Conservation (phyloP, 2,329 filamentous ascomycete species). For the Nothopassalora personata region DNA sequence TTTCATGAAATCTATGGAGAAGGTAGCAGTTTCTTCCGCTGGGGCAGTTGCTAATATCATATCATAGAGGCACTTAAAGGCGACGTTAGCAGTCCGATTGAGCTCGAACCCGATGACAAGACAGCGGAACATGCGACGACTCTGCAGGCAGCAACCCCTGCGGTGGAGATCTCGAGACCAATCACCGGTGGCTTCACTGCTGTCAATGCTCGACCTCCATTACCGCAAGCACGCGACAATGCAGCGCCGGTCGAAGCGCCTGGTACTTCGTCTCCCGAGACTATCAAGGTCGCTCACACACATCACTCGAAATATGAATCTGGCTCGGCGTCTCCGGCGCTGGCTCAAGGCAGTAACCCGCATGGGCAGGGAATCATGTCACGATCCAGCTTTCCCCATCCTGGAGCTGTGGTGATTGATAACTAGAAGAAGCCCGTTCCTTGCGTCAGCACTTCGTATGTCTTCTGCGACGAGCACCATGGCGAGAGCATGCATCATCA, state of each 20-base stretch:
- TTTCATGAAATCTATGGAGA: background rate
- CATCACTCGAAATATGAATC: background rate
- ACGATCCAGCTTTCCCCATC: slow-evolving; percentile 5
- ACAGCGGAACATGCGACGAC: background rate
- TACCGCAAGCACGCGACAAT: background rate
- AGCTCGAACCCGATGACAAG: slow-evolving; percentile 1
- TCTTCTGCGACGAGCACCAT: background rate
- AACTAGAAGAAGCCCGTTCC: background rate
- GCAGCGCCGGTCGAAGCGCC: background rate
- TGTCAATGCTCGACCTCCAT: slow-evolving; percentile 2
- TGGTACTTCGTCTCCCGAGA: slow-evolving; percentile 6
- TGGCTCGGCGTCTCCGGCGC: slow-evolving; percentile 4
- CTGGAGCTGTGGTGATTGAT: slow-evolving; percentile 4
- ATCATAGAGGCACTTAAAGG: background rate
- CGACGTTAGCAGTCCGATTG: slow-evolving; percentile 3
- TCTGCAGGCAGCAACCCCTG: background rate
- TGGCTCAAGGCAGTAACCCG: background rate
- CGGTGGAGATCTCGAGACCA: background rate
- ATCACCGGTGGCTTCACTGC: slow-evolving; percentile 1
- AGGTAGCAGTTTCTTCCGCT: too few relatives aligned
- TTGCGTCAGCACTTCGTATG: background rate
- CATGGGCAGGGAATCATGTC: background rate
- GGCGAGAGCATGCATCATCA: background rate
- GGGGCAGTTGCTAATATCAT: background rate
- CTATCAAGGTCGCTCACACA: slow-evolving; percentile 8